Conservation (phyloP, 2,329 filamentous ascomycete genomes). For the Thelonectria discophora region DNA sequence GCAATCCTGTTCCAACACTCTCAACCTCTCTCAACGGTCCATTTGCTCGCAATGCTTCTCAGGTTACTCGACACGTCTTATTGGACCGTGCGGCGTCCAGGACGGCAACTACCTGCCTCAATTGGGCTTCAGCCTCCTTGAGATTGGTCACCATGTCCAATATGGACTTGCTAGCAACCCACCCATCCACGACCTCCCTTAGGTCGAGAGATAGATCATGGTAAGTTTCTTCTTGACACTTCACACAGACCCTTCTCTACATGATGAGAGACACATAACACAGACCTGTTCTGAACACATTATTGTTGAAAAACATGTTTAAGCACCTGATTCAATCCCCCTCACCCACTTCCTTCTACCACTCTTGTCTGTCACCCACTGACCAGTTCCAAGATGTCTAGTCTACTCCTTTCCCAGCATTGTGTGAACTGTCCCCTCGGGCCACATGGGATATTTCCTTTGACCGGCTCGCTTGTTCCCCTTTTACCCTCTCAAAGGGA, state of each 20-base stretch:
- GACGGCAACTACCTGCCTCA: no score
- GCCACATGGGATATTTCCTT: not conserved
- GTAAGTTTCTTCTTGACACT: conserved; percentile 21
- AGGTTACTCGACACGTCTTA: no score
- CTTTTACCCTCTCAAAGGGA: not conserved
- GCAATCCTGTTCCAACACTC: not conserved
- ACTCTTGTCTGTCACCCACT: conserved; percentile 22
- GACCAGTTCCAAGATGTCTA: conserved; percentile 23
- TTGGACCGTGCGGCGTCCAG: no score
- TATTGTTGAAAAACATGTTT: conserved; percentile 44
- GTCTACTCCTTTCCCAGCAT: no score
- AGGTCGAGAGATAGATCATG: not conserved
- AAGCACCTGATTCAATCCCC: conserved; percentile 35
- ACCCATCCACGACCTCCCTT: no score
- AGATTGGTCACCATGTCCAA: no score
- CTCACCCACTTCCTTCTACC: conserved; percentile 11
- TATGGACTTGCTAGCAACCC: no score
- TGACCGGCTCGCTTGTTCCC: not conserved
- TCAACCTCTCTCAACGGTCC: no score
- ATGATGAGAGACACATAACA: conserved; percentile 47
- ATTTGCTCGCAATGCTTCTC: no score
- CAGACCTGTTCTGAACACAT: conserved; percentile 48
- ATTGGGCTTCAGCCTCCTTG: no score
- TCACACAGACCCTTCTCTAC: conserved; percentile 12
- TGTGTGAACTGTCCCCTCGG: no score